Evolutionary conservation across 805 yeast genomes (phyloP).

Genomic region (Candida multigemmis): DNA sequence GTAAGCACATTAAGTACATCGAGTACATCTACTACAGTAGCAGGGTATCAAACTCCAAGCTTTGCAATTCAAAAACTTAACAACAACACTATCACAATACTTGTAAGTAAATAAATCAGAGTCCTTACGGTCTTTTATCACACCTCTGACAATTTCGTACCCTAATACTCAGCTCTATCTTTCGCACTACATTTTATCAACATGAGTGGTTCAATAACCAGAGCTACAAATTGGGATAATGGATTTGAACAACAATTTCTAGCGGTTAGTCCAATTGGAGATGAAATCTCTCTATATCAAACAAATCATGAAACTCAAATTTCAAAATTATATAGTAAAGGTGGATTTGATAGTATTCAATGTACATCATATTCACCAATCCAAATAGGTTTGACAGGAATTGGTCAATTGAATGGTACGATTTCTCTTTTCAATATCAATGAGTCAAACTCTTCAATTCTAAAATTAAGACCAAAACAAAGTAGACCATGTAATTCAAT

Average conservation of each 20-base stretch:
- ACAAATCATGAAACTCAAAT: conserved; percentile 42
- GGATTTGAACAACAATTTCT: conserved; percentile 49
- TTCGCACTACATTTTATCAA: too few relatives aligned
- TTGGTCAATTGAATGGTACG: conserved; percentile 67
- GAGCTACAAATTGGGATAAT: conserved; percentile 54
- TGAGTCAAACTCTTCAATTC: conserved; percentile 19
- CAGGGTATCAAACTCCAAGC: too few relatives aligned
- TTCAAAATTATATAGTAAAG: conserved; percentile 39
- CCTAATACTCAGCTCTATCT: too few relatives aligned
- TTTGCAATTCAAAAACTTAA: too few relatives aligned
- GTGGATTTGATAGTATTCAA: conserved; percentile 61
- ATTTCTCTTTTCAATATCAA: conserved; percentile 56
- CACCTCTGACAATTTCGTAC: too few relatives aligned
- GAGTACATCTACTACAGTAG: too few relatives aligned
- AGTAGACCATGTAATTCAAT: conserved; percentile 68
- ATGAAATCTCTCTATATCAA: conserved; percentile 62
- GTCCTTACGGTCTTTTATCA: too few relatives aligned
- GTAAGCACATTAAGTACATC: too few relatives aligned
- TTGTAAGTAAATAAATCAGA: too few relatives aligned
- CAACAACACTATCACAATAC: too few relatives aligned
- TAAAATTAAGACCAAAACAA: conserved; percentile 50
- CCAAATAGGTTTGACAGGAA: conserved; percentile 53
- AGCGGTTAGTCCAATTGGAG: conserved; percentile 71
- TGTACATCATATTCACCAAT: conserved; percentile 54
- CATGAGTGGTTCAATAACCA: conserved; percentile 54